These are phyloP conservation scores for Trichoderma koningii DNA, from an alignment of 2,329 filamentous ascomycete species.

Conservation along the genomic window DNA sequence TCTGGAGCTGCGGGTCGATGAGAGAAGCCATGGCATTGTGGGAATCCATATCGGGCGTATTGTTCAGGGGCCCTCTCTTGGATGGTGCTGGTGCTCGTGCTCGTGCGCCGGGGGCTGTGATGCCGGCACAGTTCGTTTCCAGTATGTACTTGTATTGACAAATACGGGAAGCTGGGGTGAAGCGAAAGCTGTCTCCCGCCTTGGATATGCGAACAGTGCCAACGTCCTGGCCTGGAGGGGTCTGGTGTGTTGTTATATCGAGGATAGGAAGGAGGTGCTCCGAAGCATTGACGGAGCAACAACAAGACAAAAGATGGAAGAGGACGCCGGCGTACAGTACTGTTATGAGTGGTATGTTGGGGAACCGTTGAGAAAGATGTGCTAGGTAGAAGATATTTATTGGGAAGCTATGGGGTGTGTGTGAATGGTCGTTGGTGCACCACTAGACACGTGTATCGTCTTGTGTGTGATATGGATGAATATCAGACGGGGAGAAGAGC, in stretches of 20 bases:
- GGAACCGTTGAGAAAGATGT: too few species aligned
- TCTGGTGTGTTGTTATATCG: not conserved
- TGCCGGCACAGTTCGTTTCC: not conserved
- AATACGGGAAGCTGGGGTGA: not conserved
- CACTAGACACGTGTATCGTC: constrained; percentile 20
- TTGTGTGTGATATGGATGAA: not conserved
- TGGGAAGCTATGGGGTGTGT: not conserved
- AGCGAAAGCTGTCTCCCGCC: not conserved
- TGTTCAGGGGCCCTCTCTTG: too few species aligned
- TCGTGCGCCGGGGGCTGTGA: too few species aligned
- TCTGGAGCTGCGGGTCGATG: constrained; percentile 1
- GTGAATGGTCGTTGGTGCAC: not conserved
- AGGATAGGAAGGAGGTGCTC: not conserved
- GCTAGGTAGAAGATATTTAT: not conserved
- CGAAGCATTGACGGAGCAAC: not conserved
- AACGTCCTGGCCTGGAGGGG: not conserved
- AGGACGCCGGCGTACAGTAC: not conserved
- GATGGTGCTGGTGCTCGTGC: not conserved
- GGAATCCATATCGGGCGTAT: not conserved
- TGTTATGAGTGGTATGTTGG: too few species aligned
- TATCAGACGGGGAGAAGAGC: too few species aligned
- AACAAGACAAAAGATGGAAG: not conserved
- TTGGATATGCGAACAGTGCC: not conserved
- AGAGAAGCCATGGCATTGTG: not conserved
- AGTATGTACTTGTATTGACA: not conserved